A percentile compares a stretch with the other conserved stretches of the same genome.
Conservation (phyloP, 306 rosid genomes). For the Sicyos edulis region DNA sequence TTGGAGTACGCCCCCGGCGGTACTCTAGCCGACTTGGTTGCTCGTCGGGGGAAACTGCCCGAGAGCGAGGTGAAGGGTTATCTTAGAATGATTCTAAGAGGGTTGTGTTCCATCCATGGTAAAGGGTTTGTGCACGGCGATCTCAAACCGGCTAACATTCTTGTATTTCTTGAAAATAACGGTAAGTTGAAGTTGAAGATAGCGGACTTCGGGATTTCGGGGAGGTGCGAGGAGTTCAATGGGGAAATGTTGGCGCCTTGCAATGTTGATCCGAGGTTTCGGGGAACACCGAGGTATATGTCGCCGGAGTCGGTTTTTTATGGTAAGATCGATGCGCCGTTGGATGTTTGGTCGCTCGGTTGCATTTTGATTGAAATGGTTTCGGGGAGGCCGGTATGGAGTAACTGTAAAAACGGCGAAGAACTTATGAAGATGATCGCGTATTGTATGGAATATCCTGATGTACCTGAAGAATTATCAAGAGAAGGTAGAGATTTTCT, state of each 20-base stretch:
- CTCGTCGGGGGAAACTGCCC: neutral
- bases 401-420: neutral
- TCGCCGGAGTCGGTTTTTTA: neutral
- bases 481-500: neutral
- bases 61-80: neutral
- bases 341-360: conserved; percentile 1
- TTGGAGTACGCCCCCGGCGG: neutral
- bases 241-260: neutral
- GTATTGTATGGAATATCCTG: neutral
- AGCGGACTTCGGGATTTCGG: neutral
- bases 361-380: neutral
- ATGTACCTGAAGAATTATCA: neutral
- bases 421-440: neutral
- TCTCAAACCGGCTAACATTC: neutral
- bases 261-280: neutral
- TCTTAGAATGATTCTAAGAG: conserved; percentile 6
- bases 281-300: conserved; percentile 5
- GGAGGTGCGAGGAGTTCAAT: neutral
- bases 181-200: neutral
- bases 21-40: neutral
- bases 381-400: neutral
- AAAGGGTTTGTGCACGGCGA: neutral
- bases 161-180: neutral
- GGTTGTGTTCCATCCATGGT: neutral
- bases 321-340: neutral